phyloP scores from a whole-genome alignment of 306 rosid species.

The Citrullus amarus region DNA sequence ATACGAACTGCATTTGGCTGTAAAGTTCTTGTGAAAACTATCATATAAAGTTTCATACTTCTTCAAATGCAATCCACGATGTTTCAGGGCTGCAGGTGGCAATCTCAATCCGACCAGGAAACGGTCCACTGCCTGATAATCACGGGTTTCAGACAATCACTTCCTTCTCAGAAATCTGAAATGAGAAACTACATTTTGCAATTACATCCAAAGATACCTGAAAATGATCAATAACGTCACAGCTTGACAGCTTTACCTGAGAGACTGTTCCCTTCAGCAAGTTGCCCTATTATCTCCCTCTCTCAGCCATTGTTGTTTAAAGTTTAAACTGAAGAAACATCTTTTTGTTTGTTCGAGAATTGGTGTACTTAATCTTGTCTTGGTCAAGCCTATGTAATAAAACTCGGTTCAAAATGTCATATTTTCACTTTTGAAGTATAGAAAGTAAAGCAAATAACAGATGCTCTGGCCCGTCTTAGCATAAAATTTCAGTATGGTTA shows the following conservation, averaged over 20 bases:
- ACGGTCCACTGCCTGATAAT: conserved; percentile 75
- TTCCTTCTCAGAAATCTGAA: conserved; percentile 60
- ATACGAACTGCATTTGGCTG: not conserved
- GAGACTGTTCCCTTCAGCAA: not conserved
- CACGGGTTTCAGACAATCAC: conserved; percentile 70
- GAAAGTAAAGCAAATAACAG: not conserved
- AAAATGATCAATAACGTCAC: not conserved
- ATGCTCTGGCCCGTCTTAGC: not conserved
- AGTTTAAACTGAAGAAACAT: not conserved
- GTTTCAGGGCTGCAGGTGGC: conserved; percentile 72
- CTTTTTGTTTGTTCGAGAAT: not conserved
- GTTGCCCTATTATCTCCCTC: not conserved
- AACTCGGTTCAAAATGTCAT: not conserved
- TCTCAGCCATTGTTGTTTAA: not conserved
- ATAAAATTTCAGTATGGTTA: not conserved
- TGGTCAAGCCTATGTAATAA: not conserved
- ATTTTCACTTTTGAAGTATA: not conserved
- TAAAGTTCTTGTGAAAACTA: not conserved
- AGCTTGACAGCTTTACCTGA: not conserved
- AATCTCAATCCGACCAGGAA: conserved; percentile 81
- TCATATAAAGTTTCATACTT: not conserved
- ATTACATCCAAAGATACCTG: not conserved
- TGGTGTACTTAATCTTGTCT: not conserved
- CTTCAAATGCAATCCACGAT: not conserved
- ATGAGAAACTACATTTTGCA: not conserved